Evolutionary conservation across 2,329 filamentous ascomycete genomes (phyloP).

Genomic region (Pyrenophora seminiperda): DNA sequence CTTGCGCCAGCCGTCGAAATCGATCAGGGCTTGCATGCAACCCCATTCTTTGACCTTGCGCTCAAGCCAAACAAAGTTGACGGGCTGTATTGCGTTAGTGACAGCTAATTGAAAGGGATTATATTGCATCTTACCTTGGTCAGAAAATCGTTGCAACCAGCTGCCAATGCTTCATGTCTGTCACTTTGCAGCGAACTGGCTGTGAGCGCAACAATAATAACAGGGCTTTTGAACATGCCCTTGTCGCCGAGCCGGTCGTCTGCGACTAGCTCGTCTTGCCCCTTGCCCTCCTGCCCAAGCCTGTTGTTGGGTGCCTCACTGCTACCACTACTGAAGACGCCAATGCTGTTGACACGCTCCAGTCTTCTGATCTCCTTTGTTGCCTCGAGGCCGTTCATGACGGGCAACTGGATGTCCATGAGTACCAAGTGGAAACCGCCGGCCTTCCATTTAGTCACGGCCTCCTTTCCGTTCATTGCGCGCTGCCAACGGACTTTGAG

Average conservation of each 20-base stretch:
- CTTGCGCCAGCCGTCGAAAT: conserved; percentile 96
- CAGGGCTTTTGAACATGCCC: conserved; percentile 85
- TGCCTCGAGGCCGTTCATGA: conserved; percentile 94
- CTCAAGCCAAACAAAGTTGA: conserved; percentile 97
- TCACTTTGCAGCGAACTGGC: conserved; percentile 94
- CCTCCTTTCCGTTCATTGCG: conserved; percentile 93
- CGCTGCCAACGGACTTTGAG: conserved; percentile 96
- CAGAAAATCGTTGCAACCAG: conserved; percentile 96
- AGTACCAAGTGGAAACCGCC: conserved; percentile 95
- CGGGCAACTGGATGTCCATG: conserved; percentile 97
- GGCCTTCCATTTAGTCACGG: conserved; percentile 87
- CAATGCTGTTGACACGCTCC: conserved; percentile 89
- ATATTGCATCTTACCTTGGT: conserved; percentile 72
- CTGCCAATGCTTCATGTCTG: conserved; percentile 89
- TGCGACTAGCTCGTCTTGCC: conserved; percentile 53
- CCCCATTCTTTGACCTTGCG: conserved; percentile 99
- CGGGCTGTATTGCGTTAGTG: conserved; percentile 65
- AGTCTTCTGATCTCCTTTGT: conserved; percentile 91
- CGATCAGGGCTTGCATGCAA: conserved; percentile 98
- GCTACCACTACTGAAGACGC: conserved; percentile 73
- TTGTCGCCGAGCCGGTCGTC: conserved; percentile 71
- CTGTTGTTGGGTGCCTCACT: conserved; percentile 45
- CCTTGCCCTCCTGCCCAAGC: conserved; percentile 47
- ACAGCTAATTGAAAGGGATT: background rate
- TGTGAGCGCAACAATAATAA: conserved; percentile 96